A percentile compares a stretch with the other conserved stretches of the same genome.
Conservation (phyloP, 2,329 filamentous ascomycete species). For the Chalaropsis thielavioides region DNA sequence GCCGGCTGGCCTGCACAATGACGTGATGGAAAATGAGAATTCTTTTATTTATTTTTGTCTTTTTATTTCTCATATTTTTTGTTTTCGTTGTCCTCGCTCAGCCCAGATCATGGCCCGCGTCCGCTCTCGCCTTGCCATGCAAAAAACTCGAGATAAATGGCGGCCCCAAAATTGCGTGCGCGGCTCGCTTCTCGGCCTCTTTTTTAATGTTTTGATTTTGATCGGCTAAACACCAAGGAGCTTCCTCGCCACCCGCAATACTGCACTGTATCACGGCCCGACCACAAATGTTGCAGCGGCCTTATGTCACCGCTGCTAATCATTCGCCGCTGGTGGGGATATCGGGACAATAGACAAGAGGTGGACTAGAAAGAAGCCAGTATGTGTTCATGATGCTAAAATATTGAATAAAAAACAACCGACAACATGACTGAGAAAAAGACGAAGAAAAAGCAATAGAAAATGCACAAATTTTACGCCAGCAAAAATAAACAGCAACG, state of each 20-base stretch:
- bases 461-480: constrained; percentile 6
- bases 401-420: constrained; percentile 7
- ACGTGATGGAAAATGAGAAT: not conserved
- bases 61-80: not conserved
- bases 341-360: not conserved
- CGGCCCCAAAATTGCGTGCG: not conserved
- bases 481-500: not conserved
- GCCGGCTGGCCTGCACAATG: not conserved
- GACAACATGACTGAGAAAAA: not conserved
- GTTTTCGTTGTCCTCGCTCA: not conserved
- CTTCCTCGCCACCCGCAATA: not conserved
- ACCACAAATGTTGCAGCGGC: not conserved
- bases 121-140: not conserved
- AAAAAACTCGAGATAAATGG: not conserved
- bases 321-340: too few species aligned
- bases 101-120: not conserved
- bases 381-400: constrained; percentile 3
- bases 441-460: constrained; percentile 9
- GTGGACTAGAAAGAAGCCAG: not conserved
- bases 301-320: not conserved
- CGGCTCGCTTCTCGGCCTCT: not conserved
- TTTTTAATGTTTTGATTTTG: not conserved
- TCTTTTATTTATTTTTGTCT: not conserved
- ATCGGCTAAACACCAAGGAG: not conserved
- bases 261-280: not conserved